Evolutionary conservation across 495 filamentous ascomycete species (phyloP).

Genomic region (Aspergillus cavernicola): DNA sequence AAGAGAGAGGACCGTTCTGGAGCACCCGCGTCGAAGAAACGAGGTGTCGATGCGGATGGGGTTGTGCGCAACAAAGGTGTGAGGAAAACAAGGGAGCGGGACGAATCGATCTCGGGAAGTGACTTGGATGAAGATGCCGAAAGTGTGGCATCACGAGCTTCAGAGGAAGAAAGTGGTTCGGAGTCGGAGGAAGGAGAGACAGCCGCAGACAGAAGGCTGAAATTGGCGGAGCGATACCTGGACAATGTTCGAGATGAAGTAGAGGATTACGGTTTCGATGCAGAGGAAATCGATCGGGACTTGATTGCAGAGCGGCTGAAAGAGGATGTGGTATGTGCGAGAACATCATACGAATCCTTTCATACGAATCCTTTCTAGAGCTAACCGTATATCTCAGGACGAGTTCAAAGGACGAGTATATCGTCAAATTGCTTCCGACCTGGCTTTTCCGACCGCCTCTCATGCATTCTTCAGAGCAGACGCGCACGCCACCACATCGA

Average conservation of each 20-base stretch:
- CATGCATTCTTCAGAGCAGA: conserved; percentile 72
- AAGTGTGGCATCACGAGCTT: conserved; percentile 36
- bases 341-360: not conserved
- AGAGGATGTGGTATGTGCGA: conserved; percentile 71
- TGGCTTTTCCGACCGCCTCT: conserved; percentile 58
- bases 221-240: conserved; percentile 89
- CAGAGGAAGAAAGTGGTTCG: conserved; percentile 46
- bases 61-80: conserved; percentile 23
- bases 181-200: conserved; percentile 70
- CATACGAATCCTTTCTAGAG: not conserved
- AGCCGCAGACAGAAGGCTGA: conserved; percentile 77
- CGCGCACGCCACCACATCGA: conserved; percentile 69
- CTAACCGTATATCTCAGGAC: conserved; percentile 43
- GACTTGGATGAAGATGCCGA: conserved; percentile 64
- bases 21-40: conserved; percentile 53
- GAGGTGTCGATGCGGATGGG: conserved; percentile 42
- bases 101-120: conserved; percentile 82
- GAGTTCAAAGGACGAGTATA: conserved; percentile 90
- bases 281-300: conserved; percentile 86
- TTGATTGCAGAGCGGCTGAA: conserved; percentile 84
- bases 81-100: conserved; percentile 27
- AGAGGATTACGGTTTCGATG: conserved; percentile 81
- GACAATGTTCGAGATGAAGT: conserved; percentile 85
- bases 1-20: conserved; percentile 57
- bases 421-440: conserved; percentile 65